Evolutionary conservation across 2,329 filamentous ascomycete genomes (phyloP).

Genomic region (Xylariaceae sp.): DNA sequence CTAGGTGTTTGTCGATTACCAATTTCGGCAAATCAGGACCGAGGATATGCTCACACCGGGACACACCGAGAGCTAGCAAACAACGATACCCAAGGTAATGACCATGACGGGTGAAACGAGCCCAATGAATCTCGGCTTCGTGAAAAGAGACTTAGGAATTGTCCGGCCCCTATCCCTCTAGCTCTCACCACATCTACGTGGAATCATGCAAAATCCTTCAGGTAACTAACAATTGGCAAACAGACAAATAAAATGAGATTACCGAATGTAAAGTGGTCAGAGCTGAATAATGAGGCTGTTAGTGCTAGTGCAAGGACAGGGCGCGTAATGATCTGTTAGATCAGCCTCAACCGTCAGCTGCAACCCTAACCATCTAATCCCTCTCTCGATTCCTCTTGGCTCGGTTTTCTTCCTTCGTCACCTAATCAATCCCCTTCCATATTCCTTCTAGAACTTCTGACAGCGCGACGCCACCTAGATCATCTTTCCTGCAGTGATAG

Average conservation of each 20-base stretch:
- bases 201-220: too few relatives aligned
- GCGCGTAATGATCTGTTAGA: too few relatives aligned
- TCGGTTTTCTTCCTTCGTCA: neutral
- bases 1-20: too few relatives aligned
- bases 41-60: neutral
- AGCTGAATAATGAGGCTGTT: too few relatives aligned
- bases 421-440: constrained; percentile 5
- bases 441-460: constrained; percentile 26
- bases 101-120: neutral
- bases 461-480: constrained; percentile 16
- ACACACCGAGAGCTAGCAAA: constrained; percentile 12
- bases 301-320: too few relatives aligned
- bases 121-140: too few relatives aligned
- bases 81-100: neutral
- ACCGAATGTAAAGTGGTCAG: too few relatives aligned
- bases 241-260: too few relatives aligned
- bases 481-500: constrained; percentile 1
- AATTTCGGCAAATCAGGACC: too few relatives aligned
- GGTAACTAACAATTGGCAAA: too few relatives aligned
- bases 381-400: neutral
- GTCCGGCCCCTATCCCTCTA: neutral
- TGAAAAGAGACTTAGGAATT: too few relatives aligned
- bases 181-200: neutral
- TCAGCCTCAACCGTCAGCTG: constrained; percentile 12
- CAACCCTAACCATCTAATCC: constrained; percentile 23